A percentile compares a stretch with the other conserved stretches of the same genome.
These are phyloP conservation scores for Wickerhamiella azymoides DNA, from an alignment of 805 yeast species.

Conservation along the genomic window DNA sequence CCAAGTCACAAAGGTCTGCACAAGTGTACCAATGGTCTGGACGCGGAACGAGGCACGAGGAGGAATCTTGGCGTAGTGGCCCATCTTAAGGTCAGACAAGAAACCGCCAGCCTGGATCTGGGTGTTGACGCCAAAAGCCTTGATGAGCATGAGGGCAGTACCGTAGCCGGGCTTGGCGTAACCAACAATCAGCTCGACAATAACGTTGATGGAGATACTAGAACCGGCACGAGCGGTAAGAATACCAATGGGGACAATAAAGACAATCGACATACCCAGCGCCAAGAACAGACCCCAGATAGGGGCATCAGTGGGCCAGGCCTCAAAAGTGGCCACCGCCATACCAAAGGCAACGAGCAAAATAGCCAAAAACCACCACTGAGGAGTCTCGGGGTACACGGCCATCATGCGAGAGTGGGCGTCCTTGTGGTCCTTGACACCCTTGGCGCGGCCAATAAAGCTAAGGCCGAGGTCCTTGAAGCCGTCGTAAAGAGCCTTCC, in stretches of 20 bases:
- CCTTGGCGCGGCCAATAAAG: constrained; percentile 4
- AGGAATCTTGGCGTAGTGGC: constrained; percentile 30
- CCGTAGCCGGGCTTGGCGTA: constrained; percentile 38
- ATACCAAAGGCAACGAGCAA: constrained; percentile 16
- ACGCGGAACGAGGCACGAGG: constrained; percentile 31
- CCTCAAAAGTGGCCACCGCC: constrained; percentile 1
- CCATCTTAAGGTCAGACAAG: constrained; percentile 41
- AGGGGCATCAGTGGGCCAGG: neutral
- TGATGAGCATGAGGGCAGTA: constrained; percentile 27
- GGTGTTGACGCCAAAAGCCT: constrained; percentile 46
- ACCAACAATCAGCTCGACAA: constrained; percentile 52
- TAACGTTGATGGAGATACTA: constrained; percentile 44
- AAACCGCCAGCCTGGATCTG: constrained; percentile 47
- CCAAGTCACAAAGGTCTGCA: constrained; percentile 30
- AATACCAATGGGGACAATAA: constrained; percentile 48
- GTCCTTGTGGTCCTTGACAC: constrained; percentile 15
- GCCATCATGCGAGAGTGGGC: constrained; percentile 40
- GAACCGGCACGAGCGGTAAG: constrained; percentile 48
- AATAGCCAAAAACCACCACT: constrained; percentile 34
- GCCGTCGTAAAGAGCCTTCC: constrained; percentile 22
- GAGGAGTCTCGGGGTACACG: constrained; percentile 38
- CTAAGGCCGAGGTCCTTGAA: constrained; percentile 16
- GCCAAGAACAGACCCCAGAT: constrained; percentile 39
- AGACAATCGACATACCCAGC: constrained; percentile 38
- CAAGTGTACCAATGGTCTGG: constrained; percentile 29